phyloP scores from a whole-genome alignment of 495 filamentous ascomycete genomes.

The Tuber umbilicatum region DNA sequence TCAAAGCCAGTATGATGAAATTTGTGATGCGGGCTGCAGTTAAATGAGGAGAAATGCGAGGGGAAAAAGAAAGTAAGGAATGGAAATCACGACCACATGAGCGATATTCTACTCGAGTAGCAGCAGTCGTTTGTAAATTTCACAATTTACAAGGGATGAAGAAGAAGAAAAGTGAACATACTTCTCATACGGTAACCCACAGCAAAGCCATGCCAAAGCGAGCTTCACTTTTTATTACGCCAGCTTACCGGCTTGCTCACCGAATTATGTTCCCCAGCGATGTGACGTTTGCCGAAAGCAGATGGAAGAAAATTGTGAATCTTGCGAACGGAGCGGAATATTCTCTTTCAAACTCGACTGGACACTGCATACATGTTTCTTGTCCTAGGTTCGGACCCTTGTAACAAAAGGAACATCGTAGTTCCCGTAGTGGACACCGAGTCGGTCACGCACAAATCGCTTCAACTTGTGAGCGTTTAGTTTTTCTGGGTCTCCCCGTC shows the following conservation, averaged over 20 bases:
- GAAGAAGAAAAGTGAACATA: neutral
- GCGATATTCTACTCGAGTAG: conserved; percentile 2
- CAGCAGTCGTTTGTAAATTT: neutral
- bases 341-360: conserved; percentile 5
- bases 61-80: conserved; percentile 23
- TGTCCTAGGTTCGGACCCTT: neutral
- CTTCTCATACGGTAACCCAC: neutral
- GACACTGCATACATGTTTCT: neutral
- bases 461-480: neutral
- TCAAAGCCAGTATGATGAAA: conserved; percentile 17
- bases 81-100: conserved; percentile 24
- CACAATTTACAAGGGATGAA: neutral
- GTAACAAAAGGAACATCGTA: neutral
- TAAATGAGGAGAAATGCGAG: conserved; percentile 15
- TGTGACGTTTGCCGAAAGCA: neutral
- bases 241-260: neutral
- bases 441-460: neutral
- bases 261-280: neutral
- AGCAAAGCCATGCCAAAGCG: neutral
- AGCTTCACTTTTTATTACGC: neutral
- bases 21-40: conserved; percentile 31
- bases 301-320: neutral
- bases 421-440: neutral
- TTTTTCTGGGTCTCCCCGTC: neutral
- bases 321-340: neutral